Conservation (phyloP, 164 flowering plant genomes). For the Hamamelis virginiana region DNA sequence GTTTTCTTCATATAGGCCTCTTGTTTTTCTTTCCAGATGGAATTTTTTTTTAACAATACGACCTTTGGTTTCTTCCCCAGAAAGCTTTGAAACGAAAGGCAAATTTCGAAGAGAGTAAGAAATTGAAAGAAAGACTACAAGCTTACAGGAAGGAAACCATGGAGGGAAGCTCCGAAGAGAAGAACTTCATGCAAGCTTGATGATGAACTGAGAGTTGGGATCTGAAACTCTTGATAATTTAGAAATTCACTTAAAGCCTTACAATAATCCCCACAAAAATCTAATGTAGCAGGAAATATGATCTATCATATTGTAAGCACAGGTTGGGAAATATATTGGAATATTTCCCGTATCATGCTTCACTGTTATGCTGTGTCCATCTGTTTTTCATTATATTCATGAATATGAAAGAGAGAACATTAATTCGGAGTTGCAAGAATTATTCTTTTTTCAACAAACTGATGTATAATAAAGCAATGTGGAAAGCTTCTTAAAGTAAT, state of each 20-base stretch:
- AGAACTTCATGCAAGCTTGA: constrained; percentile 3
- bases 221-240: background rate
- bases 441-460: too few species aligned
- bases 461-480: too few species aligned
- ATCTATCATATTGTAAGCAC: too few species aligned
- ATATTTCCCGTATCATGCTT: too few species aligned
- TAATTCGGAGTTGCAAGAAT: too few species aligned
- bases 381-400: too few species aligned
- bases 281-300: too few species aligned
- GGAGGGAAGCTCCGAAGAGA: constrained; percentile 6
- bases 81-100: constrained; percentile 90
- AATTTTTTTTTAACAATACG: background rate
- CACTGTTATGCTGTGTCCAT: too few species aligned
- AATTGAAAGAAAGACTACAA: constrained; percentile 69
- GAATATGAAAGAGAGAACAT: too few species aligned
- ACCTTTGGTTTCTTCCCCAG: constrained; percentile 30
- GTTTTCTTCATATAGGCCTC: constrained; percentile 8
- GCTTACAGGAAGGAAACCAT: constrained; percentile 63
- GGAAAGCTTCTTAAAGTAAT: too few species aligned
- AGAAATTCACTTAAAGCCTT: background rate
- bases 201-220: background rate
- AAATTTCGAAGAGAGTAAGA: constrained; percentile 90
- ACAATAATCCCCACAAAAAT: background rate
- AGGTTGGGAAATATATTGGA: too few species aligned
- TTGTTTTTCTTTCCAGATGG: background rate